Percentiles rank a stretch among this genome's conserved stretches.
Evolutionary conservation across 257 asterid species (phyloP).

Genomic region (Asclepias syriaca): DNA sequence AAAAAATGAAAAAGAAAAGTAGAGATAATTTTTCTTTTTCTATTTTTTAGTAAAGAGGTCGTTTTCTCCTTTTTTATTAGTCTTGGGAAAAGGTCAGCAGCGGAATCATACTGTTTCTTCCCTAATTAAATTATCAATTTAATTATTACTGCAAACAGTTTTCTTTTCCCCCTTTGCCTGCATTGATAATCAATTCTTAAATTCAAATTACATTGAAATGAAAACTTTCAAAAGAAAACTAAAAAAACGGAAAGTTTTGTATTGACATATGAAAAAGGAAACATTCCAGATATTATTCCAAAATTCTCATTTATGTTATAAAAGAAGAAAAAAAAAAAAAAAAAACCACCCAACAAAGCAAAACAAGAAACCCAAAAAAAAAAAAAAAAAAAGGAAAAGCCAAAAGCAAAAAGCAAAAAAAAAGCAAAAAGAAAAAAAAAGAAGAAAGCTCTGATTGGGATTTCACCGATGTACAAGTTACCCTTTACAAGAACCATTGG

Average conservation of each 20-base stretch:
- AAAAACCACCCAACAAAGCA: not conserved
- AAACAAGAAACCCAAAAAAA: not conserved
- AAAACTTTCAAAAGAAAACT: too few relatives aligned
- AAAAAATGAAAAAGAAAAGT: too few relatives aligned
- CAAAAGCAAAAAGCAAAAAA: not conserved
- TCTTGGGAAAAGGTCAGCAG: too few relatives aligned
- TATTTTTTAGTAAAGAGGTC: too few relatives aligned
- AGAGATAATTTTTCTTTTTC: too few relatives aligned
- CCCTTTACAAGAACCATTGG: conserved; percentile 5
- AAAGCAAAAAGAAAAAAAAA: not conserved
- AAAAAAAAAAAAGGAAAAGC: not conserved
- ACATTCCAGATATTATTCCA: not conserved
- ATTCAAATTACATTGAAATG: too few relatives aligned
- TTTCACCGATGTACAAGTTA: conserved; percentile 16
- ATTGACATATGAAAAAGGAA: not conserved
- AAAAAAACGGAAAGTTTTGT: not conserved
- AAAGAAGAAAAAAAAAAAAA: not conserved
- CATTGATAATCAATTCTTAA: too few relatives aligned
- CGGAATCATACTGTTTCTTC: too few relatives aligned
- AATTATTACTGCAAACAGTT: too few relatives aligned
- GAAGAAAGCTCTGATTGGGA: conserved; percentile 4
- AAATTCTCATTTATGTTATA: not conserved
- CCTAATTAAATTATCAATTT: too few relatives aligned
- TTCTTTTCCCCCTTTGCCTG: too few relatives aligned
- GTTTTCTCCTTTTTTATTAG: too few relatives aligned